A percentile compares a stretch with the other conserved stretches of the same genome.
These are phyloP conservation scores for Hamamelis virginiana DNA, from an alignment of 164 flowering plant species.

Conservation along the genomic window DNA sequence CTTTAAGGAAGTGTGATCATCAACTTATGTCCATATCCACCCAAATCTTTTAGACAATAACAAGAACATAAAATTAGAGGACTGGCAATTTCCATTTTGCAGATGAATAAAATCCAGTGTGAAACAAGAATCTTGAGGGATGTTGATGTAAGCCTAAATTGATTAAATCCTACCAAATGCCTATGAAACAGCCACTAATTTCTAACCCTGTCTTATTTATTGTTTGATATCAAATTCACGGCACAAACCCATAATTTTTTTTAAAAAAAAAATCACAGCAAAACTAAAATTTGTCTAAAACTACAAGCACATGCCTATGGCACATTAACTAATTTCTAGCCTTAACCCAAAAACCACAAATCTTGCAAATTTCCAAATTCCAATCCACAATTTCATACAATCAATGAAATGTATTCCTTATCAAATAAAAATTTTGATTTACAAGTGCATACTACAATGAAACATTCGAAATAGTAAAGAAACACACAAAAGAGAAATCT, in stretches of 20 bases:
- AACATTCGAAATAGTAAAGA: background rate
- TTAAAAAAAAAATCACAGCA: no score
- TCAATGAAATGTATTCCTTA: background rate
- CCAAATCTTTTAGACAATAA: no score
- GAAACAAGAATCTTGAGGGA: background rate
- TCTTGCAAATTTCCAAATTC: no score
- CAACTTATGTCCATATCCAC: no score
- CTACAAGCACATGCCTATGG: background rate
- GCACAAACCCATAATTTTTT: no score
- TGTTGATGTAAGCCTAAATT: background rate
- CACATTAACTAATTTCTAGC: background rate
- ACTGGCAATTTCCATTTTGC: no score
- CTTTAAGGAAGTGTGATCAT: no score
- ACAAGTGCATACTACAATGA: background rate
- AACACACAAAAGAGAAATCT: background rate
- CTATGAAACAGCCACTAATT: no score
- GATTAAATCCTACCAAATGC: background rate
- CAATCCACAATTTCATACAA: background rate
- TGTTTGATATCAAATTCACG: no score
- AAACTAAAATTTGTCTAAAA: no score
- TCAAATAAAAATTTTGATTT: background rate
- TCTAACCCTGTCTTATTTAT: no score
- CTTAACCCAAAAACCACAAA: background rate
- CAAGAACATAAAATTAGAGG: no score
- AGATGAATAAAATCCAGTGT: background rate